Evolutionary conservation across 306 rosid genomes (phyloP).

Genomic region (Elaeagnus macrophylla): DNA sequence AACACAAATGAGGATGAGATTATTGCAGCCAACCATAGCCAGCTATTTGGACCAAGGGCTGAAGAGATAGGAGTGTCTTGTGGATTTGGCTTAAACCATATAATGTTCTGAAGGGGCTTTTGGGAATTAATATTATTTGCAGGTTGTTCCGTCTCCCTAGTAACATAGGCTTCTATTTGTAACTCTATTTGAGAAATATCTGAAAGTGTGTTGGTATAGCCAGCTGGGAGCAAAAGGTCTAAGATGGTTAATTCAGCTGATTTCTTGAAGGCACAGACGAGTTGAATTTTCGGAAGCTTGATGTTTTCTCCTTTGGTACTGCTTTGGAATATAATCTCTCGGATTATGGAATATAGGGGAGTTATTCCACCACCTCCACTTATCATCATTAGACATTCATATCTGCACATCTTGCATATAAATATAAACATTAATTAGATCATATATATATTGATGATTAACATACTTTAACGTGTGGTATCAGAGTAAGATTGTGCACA

Average conservation of each 20-base stretch:
- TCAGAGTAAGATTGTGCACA: too few relatives aligned
- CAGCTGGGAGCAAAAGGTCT: slow-evolving; percentile 34
- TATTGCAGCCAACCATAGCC: slow-evolving; percentile 34
- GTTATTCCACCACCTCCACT: slow-evolving; percentile 65
- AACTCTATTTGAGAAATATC: slow-evolving; percentile 17
- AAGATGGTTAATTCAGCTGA: slow-evolving; percentile 32
- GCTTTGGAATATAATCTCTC: slow-evolving; percentile 44
- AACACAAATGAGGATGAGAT: slow-evolving; percentile 32
- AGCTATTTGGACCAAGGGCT: slow-evolving; percentile 28
- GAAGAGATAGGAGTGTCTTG: slow-evolving; percentile 26
- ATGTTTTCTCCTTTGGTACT: slow-evolving; percentile 11
- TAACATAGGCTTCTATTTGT: slow-evolving; percentile 37
- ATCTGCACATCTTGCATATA: slow-evolving; percentile 23
- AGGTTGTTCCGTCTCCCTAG: slow-evolving; percentile 29
- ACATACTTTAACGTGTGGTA: too few relatives aligned
- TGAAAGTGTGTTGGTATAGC: slow-evolving; percentile 12
- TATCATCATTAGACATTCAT: slow-evolving; percentile 34
- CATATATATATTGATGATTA: too few relatives aligned
- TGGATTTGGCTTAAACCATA: slow-evolving; percentile 28
- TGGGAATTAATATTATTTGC: slow-evolving; percentile 2
- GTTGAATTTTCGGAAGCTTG: slow-evolving; percentile 24
- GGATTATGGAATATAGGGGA: slow-evolving; percentile 55
- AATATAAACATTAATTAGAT: too few relatives aligned
- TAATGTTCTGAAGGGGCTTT: slow-evolving; percentile 19
- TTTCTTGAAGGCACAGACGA: slow-evolving; percentile 43